Evolutionary conservation across 768 basidiomycete genomes (phyloP).

Genomic region (Phlebiopsis flavidoalba): DNA sequence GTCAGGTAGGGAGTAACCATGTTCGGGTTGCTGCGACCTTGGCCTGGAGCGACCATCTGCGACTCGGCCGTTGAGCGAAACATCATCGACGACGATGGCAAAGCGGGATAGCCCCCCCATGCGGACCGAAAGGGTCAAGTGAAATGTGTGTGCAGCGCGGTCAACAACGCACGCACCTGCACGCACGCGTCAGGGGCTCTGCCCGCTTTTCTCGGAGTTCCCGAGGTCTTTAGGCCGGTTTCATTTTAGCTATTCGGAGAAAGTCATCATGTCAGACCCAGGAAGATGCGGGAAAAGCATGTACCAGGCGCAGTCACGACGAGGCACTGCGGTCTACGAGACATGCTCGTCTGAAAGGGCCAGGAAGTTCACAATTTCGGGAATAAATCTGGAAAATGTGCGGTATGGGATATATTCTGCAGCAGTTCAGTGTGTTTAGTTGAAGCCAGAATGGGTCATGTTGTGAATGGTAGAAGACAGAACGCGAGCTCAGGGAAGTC

Average conservation of each 20-base stretch:
- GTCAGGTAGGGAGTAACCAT: slow-evolving; percentile 50
- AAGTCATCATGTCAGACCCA: background rate
- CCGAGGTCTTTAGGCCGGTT: background rate
- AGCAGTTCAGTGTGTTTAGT: no score
- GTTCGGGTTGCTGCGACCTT: slow-evolving; percentile 21
- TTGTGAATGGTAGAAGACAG: no score
- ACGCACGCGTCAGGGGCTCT: background rate
- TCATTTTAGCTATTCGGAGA: background rate
- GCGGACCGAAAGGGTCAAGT: slow-evolving; percentile 4
- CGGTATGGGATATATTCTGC: no score
- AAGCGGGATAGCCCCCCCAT: slow-evolving; percentile 5
- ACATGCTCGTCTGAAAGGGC: no score
- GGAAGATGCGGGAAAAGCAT: background rate
- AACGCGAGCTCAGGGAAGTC: no score
- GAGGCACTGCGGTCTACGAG: background rate
- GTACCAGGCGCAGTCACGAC: background rate
- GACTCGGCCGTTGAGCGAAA: slow-evolving; percentile 14
- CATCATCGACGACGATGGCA: slow-evolving; percentile 10
- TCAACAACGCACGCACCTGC: slow-evolving; percentile 4
- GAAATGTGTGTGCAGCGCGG: slow-evolving; percentile 1
- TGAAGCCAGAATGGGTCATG: no score
- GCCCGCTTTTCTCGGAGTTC: background rate
- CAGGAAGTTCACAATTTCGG: no score
- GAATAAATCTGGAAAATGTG: no score
- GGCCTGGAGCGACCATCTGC: slow-evolving; percentile 11